Conservation (phyloP, 2,329 filamentous ascomycete genomes). For the Ceratocystis diversiconidia region DNA sequence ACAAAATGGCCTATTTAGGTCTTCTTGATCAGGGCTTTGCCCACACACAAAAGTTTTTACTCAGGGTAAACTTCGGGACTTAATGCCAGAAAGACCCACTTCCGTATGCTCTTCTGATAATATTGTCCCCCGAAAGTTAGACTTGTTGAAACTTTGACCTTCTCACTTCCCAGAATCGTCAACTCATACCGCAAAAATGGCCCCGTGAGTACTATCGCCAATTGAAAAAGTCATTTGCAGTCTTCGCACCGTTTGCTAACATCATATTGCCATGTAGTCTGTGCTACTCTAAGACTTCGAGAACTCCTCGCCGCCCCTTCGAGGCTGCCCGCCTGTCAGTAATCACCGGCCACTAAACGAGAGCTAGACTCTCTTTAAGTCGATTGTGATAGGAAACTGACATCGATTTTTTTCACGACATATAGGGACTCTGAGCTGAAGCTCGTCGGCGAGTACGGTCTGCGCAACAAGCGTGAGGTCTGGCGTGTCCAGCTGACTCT, state of each 20-base stretch:
- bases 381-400: constrained; percentile 67
- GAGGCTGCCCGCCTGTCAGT: constrained; percentile 99
- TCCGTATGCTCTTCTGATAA: background rate
- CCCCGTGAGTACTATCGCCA: constrained; percentile 27
- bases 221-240: background rate
- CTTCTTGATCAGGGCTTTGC: constrained; percentile 17
- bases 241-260: constrained; percentile 18
- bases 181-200: constrained; percentile 28
- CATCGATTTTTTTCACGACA: constrained; percentile 28
- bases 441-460: constrained; percentile 98
- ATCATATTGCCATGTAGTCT: constrained; percentile 19
- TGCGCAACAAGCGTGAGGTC: constrained; percentile 99
- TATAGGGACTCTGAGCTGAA: constrained; percentile 97
- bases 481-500: constrained; percentile 99
- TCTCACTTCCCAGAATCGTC: constrained; percentile 20
- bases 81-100: background rate
- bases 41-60: constrained; percentile 16
- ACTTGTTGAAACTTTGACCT: constrained; percentile 17
- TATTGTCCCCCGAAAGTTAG: constrained; percentile 13
- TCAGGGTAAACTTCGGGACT: constrained; percentile 16
- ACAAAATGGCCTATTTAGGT: constrained; percentile 10
- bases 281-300: constrained; percentile 96
- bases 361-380: constrained; percentile 97
- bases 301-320: constrained; percentile 95
- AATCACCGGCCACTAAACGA: constrained; percentile 85